Percentiles rank a stretch among this genome's conserved stretches.
Evolutionary conservation across 257 asterid species (phyloP).

Genomic region (Cordia subcordata): DNA sequence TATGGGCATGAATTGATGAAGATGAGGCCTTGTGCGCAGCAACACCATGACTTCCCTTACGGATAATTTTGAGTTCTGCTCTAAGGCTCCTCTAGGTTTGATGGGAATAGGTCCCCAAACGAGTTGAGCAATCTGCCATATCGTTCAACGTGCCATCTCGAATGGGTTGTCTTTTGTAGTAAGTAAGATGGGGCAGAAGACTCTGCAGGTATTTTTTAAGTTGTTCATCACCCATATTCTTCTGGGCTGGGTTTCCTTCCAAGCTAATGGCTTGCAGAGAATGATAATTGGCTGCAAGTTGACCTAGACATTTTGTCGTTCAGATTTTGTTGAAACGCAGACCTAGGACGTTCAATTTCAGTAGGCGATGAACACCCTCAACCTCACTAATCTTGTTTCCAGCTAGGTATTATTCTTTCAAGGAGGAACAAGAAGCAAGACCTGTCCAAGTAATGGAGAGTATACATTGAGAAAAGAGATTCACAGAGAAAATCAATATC

Average conservation of each 20-base stretch:
- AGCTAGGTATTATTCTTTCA: slow-evolving; percentile 86
- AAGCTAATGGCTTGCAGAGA: slow-evolving; percentile 87
- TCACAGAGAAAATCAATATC: too few relatives aligned
- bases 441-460: slow-evolving; percentile 28
- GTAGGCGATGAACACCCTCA: slow-evolving; percentile 97
- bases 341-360: slow-evolving; percentile 75
- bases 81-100: slow-evolving; percentile 52
- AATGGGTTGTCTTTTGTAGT: slow-evolving; percentile 70
- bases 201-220: slow-evolving; percentile 67
- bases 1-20: slow-evolving; percentile 52
- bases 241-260: slow-evolving; percentile 95
- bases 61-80: slow-evolving; percentile 20
- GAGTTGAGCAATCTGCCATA: slow-evolving; percentile 47
- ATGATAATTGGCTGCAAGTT: slow-evolving; percentile 87
- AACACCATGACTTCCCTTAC: neutral
- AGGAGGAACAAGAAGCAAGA: slow-evolving; percentile 82
- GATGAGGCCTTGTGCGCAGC: neutral
- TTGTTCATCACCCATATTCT: slow-evolving; percentile 86
- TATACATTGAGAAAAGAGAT: too few relatives aligned
- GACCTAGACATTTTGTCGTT: slow-evolving; percentile 83
- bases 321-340: slow-evolving; percentile 92
- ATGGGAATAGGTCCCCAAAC: slow-evolving; percentile 47
- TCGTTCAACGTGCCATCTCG: slow-evolving; percentile 56
- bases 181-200: slow-evolving; percentile 77
- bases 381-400: slow-evolving; percentile 97